Conservation (phyloP, 1,284 basidiomycete species). For the Apiotrichum veenhuisii region DNA sequence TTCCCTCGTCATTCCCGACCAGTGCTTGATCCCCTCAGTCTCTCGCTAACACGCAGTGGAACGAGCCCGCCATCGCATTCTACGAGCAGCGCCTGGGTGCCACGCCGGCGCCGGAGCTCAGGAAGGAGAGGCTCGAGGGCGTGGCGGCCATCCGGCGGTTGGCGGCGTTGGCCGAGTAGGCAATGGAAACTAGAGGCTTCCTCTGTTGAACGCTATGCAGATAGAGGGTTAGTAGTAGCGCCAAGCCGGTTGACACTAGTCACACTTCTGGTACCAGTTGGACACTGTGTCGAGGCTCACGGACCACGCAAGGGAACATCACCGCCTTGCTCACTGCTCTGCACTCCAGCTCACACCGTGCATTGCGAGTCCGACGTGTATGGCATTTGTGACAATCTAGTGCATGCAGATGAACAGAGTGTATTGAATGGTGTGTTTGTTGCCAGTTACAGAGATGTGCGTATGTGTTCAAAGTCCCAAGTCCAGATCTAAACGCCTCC, state of each 20-base stretch:
- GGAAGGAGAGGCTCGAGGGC: slow-evolving; percentile 1
- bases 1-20: no score
- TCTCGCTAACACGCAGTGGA: neutral
- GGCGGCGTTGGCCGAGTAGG: neutral
- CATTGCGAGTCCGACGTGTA: no score
- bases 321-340: no score
- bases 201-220: no score
- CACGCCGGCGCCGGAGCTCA: neutral
- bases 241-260: no score
- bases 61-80: neutral
- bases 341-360: no score
- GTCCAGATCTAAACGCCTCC: neutral
- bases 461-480: neutral
- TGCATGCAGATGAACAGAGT: neutral
- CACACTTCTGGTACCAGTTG: no score
- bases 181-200: no score
- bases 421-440: neutral
- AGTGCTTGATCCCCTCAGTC: no score
- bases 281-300: no score
- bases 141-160: neutral
- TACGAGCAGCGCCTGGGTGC: neutral
- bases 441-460: slow-evolving; percentile 1
- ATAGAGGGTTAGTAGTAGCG: no score
- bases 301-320: no score
- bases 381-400: neutral